phyloP scores from a whole-genome alignment of 2,329 filamentous ascomycete genomes.

The Xylariaceae sp. region DNA sequence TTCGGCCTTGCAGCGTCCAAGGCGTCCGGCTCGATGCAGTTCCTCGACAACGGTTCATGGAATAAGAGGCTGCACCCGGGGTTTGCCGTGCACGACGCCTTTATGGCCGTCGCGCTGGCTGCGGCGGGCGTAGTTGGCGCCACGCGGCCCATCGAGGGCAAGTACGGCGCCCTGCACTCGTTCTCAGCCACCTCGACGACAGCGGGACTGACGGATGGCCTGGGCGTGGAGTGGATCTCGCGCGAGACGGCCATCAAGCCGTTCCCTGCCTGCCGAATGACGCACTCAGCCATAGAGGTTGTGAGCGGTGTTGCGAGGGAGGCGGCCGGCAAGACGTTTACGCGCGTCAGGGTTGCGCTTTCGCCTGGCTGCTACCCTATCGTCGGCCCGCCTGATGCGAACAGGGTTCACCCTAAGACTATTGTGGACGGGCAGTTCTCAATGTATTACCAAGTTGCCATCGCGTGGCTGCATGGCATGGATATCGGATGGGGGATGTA shows the following conservation, averaged over 20 bases:
- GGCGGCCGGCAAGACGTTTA: slow-evolving; percentile 7
- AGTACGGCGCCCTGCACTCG: slow-evolving; percentile 24
- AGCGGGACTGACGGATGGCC: slow-evolving; percentile 16
- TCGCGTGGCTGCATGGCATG: slow-evolving; percentile 26
- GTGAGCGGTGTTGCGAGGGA: slow-evolving; percentile 20
- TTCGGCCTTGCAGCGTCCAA: slow-evolving; percentile 29
- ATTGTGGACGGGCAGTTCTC: slow-evolving; percentile 32
- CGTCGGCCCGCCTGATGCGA: slow-evolving; percentile 23
- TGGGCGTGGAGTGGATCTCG: slow-evolving; percentile 27
- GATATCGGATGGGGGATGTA: slow-evolving; percentile 28
- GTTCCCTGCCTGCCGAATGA: slow-evolving; percentile 29
- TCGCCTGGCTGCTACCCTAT: slow-evolving; percentile 24
- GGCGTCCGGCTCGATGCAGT: slow-evolving; percentile 31
- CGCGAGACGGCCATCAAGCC: slow-evolving; percentile 27
- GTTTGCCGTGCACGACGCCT: slow-evolving; percentile 30
- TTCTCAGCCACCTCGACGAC: slow-evolving; percentile 21
- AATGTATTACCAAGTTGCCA: slow-evolving; percentile 31
- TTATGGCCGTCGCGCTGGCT: slow-evolving; percentile 26
- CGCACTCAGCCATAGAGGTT: slow-evolving; percentile 30
- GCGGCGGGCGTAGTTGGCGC: slow-evolving; percentile 22
- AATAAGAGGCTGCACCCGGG: slow-evolving; percentile 32
- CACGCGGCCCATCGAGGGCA: slow-evolving; percentile 20
- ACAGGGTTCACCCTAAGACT: slow-evolving; percentile 27
- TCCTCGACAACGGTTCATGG: slow-evolving; percentile 31
- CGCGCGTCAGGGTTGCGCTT: slow-evolving; percentile 22